Evolutionary conservation across 1,139 yeast species (phyloP), one percentile per base, ranked within the genome.

Genomic region (Yamadazyma diospyri): DNA sequence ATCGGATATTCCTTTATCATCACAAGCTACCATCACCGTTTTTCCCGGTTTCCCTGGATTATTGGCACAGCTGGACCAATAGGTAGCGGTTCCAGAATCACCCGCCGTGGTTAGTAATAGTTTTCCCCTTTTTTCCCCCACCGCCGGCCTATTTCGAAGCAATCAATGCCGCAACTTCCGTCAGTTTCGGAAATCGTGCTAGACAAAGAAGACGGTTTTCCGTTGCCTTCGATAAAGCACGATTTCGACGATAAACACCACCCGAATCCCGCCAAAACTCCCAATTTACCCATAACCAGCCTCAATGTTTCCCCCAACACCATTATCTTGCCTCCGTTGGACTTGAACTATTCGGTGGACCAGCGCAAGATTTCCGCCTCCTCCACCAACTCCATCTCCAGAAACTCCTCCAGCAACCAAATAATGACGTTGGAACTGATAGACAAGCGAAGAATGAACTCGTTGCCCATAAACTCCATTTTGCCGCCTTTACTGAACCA

Each of bases 91-190:
- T n/a, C n/a, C n/a, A n/a, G n/a, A n/a, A n/a, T n/a, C n/a, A n/a
- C n/a, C n/a, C n/a, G n/a, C n/a, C n/a, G n/a, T n/a, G n/a, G n/a
- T n/a, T n/a, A n/a, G n/a, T n/a, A n/a, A n/a, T n/a, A n/a, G n/a
- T 19, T 19, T 19, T 19, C 7, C 11, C 22, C 11, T 16, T 12
- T 11, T 24, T 37, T 27, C 16, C 29, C 17, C 15, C 14, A 17
- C 18, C 23, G 16, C 29, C 30, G 7, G 16, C 11, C 19, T 25
- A 16, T 3, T 19, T 22, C 27, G 29, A 26, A 18, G 21, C 32
- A 20, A 16, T 10, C 17, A 20, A 49, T 49, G 53, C 47, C 53
- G 4, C 53, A 45, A 34, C 38, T 49, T 32, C 54, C 54, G 4
- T 44, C 54, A 9, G 52, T 49, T 16, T 46, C 47, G 25, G 52